These are phyloP conservation scores for Arctium lappa DNA, from an alignment of 129 eudicot species.

Conservation along the genomic window DNA sequence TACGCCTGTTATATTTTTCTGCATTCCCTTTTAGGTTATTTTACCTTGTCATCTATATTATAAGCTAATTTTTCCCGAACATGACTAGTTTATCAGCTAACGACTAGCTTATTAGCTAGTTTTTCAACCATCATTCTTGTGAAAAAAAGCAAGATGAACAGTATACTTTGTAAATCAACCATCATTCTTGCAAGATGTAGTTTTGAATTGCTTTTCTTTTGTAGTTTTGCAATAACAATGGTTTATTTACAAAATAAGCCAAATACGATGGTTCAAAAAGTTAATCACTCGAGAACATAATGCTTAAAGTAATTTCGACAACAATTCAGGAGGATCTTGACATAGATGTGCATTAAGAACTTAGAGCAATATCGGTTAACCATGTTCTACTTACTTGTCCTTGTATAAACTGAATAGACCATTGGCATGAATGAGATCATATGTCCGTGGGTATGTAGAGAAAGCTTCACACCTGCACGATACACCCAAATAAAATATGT, in stretches of 20 bases:
- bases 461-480: slow-evolving; percentile 89
- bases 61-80: too few relatives aligned
- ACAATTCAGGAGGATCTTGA: neutral
- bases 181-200: too few relatives aligned
- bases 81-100: too few relatives aligned
- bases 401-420: slow-evolving; percentile 89
- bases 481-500: neutral
- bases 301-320: neutral
- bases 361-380: neutral
- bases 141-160: too few relatives aligned
- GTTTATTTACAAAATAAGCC: neutral
- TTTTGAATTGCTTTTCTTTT: too few relatives aligned
- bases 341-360: neutral
- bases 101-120: too few relatives aligned
- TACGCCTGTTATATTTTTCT: too few relatives aligned
- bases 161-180: too few relatives aligned
- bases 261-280: neutral
- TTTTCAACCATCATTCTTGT: too few relatives aligned
- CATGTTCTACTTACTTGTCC: slow-evolving; percentile 59
- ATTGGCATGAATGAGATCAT: slow-evolving; percentile 93
- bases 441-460: slow-evolving; percentile 95
- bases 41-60: too few relatives aligned
- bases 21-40: too few relatives aligned
- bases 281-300: slow-evolving; percentile 3
- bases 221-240: neutral